A percentile compares a stretch with the other conserved stretches of the same genome.
These are phyloP conservation scores for Ramaria rubella DNA, from an alignment of 768 basidiomycete species.

Conservation along the genomic window DNA sequence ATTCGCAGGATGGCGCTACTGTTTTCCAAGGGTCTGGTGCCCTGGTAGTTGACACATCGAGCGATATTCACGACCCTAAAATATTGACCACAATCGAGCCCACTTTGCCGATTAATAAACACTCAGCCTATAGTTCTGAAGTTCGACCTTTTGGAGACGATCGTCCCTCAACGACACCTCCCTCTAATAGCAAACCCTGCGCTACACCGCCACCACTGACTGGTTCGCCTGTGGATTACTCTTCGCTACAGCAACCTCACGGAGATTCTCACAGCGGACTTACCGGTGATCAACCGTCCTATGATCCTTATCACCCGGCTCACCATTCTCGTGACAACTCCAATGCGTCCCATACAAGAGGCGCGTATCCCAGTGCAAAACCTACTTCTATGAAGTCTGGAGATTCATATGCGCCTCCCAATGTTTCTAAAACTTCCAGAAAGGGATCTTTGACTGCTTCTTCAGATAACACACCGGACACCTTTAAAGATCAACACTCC, in stretches of 20 bases:
- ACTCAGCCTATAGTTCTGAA: background rate
- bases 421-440: background rate
- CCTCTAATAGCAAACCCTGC: background rate
- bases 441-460: background rate
- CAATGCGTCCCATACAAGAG: constrained; percentile 26
- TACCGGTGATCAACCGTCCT: constrained; percentile 16
- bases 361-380: constrained; percentile 13
- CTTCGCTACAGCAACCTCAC: background rate
- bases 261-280: background rate
- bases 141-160: background rate
- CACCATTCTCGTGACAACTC: constrained; percentile 18
- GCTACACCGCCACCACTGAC: background rate
- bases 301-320: constrained; percentile 25
- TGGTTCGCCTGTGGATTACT: background rate
- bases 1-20: too few relatives aligned
- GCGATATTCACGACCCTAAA: too few relatives aligned
- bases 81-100: too few relatives aligned
- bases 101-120: too few relatives aligned
- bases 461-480: background rate
- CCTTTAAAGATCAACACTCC: background rate
- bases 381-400: background rate
- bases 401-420: background rate
- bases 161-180: background rate
- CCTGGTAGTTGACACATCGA: too few relatives aligned
- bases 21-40: too few relatives aligned